phyloP scores from a whole-genome alignment of 106 monocot genomes.

The Acorus gramineus region DNA sequence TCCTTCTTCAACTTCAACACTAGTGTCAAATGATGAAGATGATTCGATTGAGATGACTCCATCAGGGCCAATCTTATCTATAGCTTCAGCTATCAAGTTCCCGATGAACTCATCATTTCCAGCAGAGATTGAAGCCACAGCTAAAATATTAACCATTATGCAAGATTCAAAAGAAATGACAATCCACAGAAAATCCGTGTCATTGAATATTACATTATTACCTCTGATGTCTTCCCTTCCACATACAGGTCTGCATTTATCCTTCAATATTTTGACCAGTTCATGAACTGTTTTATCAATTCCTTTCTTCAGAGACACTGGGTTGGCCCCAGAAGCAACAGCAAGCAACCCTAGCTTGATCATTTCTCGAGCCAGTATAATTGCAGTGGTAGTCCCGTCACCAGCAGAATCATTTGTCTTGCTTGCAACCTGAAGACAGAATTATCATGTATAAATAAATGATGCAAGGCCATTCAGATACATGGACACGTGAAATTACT shows the following conservation, averaged over 20 bases:
- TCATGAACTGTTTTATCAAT: slow-evolving; percentile 73
- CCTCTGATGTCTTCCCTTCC: slow-evolving; percentile 73
- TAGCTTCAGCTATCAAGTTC: slow-evolving; percentile 61
- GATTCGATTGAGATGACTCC: slow-evolving; percentile 84
- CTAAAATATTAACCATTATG: slow-evolving; percentile 21
- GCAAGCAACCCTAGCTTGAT: slow-evolving; percentile 68
- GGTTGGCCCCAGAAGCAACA: slow-evolving; percentile 79
- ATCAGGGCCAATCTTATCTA: slow-evolving; percentile 72
- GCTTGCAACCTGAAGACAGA: slow-evolving; percentile 50
- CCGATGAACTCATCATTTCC: slow-evolving; percentile 87
- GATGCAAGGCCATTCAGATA: background rate
- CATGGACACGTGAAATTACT: no score
- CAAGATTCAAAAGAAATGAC: background rate
- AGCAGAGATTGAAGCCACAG: slow-evolving; percentile 74
- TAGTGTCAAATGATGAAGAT: slow-evolving; percentile 64
- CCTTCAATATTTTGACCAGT: slow-evolving; percentile 48
- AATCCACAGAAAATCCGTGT: no score
- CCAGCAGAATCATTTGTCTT: slow-evolving; percentile 89
- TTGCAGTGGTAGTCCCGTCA: slow-evolving; percentile 91
- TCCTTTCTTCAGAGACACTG: slow-evolving; percentile 81
- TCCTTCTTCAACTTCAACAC: slow-evolving; percentile 89
- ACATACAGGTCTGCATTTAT: slow-evolving; percentile 38
- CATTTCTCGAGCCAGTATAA: slow-evolving; percentile 86
- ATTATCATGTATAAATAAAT: slow-evolving; percentile 2
- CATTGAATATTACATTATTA: slow-evolving; percentile 7